Base-by-base conservation (phyloP, 1,139 yeast species). In the Taphrina communis region DNA sequence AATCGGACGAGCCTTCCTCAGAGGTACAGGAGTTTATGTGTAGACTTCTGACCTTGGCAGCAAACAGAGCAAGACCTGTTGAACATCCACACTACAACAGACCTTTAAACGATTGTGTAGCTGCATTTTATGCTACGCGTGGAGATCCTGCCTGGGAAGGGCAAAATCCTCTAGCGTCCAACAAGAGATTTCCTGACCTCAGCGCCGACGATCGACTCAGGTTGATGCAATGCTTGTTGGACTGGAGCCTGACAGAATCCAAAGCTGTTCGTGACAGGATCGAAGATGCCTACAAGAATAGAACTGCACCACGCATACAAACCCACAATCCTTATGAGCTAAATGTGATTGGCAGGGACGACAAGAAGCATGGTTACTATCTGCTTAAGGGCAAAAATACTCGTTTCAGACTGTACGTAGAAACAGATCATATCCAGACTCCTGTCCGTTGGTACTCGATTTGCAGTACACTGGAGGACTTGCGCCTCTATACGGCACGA, bases 61-160 rank as follows among this genome's bases (percentile, higher is more conserved):
- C 80, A 48, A 80, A 80, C 70, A 76, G 82, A 52, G 79, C 79
- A 65, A 80, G 79, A 72, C 77, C 77, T 46, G 76, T 80, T 59
- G 82, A 80, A 73, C 70, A 67, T 39, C 69, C 62, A 7, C 67
- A 61, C 36, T 62, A 61, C 52, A 66, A 66, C 35, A 48, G 66
- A 17, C 58, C 66, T 1, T 38, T 62, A 12, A 39, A 42, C 42
- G 67, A 60, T 38, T 61, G 58, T n/a, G 67, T 59, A n/a, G 61
- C 52, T 12, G 66, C 36, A 19, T 21, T 38, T 39, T 36, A 39
- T 19, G 38, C 69, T 9, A 46, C 59, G 19, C 41, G 65, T 17
- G 69, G 69, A 2, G 76, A 56, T 72, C 76, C 71, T 50, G 69
- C 70, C 35, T 76, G 76, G 77, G 74, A 74, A n/a, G 68, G 67